Conservation (phyloP, 129 eudicot genomes). For the Ambrosia artemisiifolia region DNA sequence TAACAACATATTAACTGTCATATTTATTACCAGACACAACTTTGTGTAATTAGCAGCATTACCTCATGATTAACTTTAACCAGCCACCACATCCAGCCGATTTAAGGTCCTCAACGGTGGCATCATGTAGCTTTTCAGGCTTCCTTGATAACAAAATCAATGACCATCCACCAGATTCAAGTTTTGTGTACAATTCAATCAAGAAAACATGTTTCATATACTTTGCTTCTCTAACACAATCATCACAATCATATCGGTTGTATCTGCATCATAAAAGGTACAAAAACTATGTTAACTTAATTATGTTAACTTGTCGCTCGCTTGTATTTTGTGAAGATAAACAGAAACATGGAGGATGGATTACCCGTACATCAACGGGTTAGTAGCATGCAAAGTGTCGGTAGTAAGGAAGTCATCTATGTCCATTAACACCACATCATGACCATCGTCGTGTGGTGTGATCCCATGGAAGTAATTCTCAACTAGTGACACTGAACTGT, state of each 20-base stretch:
- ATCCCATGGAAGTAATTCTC: constrained; percentile 40
- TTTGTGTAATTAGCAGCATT: not conserved
- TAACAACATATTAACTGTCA: no score
- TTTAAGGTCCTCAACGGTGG: constrained; percentile 35
- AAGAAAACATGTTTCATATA: constrained; percentile 39
- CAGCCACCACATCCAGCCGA: constrained; percentile 53
- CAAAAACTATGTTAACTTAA: not conserved
- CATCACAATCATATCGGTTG: constrained; percentile 23
- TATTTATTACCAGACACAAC: not conserved
- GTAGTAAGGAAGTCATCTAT: constrained; percentile 48
- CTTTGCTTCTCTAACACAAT: constrained; percentile 40
- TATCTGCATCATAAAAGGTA: constrained; percentile 22
- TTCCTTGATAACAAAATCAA: constrained; percentile 58
- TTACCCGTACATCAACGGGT: constrained; percentile 35
- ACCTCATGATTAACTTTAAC: constrained; percentile 63
- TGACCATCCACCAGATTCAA: constrained; percentile 49
- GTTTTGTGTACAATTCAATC: constrained; percentile 43
- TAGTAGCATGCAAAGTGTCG: not conserved
- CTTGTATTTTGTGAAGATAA: not conserved
- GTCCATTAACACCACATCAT: constrained; percentile 56
- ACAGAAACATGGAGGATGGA: not conserved
- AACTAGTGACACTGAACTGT: constrained; percentile 34
- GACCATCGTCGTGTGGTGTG: constrained; percentile 30
- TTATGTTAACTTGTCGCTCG: not conserved
- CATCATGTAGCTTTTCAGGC: constrained; percentile 39